Conservation (phyloP, 331 rosid genomes). For the Pyrus hybrid region DNA sequence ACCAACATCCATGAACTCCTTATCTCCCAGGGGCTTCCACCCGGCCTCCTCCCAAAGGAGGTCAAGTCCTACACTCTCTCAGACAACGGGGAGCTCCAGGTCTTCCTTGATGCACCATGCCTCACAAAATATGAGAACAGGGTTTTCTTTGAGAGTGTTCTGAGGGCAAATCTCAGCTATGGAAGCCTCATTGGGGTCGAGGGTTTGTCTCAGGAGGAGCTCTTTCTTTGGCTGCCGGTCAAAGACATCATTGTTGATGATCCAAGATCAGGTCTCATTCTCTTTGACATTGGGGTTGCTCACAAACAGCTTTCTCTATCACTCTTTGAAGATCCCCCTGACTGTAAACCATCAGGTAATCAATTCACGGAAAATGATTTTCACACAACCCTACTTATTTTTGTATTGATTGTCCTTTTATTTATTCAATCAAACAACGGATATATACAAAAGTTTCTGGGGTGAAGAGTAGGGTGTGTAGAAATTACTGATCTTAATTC, state of each 20-base stretch:
- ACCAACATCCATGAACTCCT: slow-evolving; percentile 74
- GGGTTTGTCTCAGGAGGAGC: slow-evolving; percentile 81
- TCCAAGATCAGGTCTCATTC: slow-evolving; percentile 62
- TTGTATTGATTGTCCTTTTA: too few relatives aligned
- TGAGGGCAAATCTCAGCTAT: slow-evolving; percentile 73
- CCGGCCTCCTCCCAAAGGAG: slow-evolving; percentile 72
- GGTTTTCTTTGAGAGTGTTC: slow-evolving; percentile 53
- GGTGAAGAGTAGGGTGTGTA: too few relatives aligned
- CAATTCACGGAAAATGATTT: not conserved
- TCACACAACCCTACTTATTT: too few relatives aligned
- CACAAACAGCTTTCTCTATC: slow-evolving; percentile 73
- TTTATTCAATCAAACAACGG: too few relatives aligned
- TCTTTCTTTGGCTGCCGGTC: slow-evolving; percentile 77
- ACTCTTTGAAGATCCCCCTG: slow-evolving; percentile 86
- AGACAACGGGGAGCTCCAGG: slow-evolving; percentile 55
- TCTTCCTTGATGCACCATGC: slow-evolving; percentile 71
- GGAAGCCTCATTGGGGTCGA: slow-evolving; percentile 76
- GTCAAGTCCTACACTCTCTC: slow-evolving; percentile 58
- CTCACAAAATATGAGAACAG: slow-evolving; percentile 68
- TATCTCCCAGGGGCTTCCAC: slow-evolving; percentile 69
- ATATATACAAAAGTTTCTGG: too few relatives aligned
- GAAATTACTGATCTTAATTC: not conserved
- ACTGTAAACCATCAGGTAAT: slow-evolving; percentile 59
- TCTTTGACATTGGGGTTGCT: slow-evolving; percentile 83
- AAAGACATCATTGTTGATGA: slow-evolving; percentile 75